These are phyloP conservation scores for Boletus tomentosulus DNA, from an alignment of 768 basidiomycete species.

Conservation along the genomic window DNA sequence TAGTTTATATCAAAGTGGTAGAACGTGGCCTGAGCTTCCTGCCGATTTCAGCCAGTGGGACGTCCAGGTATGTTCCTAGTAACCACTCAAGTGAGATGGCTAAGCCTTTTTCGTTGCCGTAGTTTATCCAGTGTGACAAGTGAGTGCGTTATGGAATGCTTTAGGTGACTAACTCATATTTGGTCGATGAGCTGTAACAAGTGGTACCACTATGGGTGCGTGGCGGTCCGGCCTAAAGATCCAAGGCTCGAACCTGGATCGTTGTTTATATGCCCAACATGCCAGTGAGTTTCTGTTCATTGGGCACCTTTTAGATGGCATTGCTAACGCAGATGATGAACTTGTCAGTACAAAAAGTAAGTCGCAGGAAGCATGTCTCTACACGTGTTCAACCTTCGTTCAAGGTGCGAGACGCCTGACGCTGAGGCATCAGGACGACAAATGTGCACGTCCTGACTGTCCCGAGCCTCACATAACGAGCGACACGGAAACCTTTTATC, in stretches of 20 bases:
- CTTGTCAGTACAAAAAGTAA: conserved; percentile 12
- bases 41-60: conserved; percentile 17
- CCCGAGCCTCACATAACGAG: conserved; percentile 6
- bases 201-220: conserved; percentile 55
- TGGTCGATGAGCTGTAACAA: conserved; percentile 31
- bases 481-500: conserved; percentile 16
- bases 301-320: neutral
- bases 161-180: neutral
- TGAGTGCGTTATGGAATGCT: conserved; percentile 9
- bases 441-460: conserved; percentile 28
- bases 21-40: conserved; percentile 15
- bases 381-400: neutral
- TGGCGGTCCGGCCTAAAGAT: conserved; percentile 38
- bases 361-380: neutral
- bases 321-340: neutral
- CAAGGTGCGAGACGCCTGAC: conserved; percentile 17
- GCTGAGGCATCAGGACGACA: conserved; percentile 1
- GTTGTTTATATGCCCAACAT: conserved; percentile 42
- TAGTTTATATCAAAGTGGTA: neutral
- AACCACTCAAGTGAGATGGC: neutral
- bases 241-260: conserved; percentile 29
- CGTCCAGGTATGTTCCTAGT: conserved; percentile 14
- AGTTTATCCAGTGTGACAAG: conserved; percentile 37
- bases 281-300: conserved; percentile 24
- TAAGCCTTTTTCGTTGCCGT: neutral